Conservation (phyloP, 208 protist species). For the Trypanosoma theileri region DNA sequence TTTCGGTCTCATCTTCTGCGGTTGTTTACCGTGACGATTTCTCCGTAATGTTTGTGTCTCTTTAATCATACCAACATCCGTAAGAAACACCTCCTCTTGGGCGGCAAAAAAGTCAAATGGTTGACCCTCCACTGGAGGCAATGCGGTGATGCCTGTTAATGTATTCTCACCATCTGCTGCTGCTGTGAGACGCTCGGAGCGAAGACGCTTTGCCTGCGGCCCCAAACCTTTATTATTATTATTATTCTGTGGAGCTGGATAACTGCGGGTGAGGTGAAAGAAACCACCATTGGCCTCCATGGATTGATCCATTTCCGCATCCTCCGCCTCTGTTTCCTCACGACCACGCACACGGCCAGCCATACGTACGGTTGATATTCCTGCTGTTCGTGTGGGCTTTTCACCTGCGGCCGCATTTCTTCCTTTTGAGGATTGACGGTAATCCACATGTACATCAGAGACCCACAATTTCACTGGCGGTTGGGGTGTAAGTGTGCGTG, state of each 20-base stretch:
- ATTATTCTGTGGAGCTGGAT: conserved; percentile 28
- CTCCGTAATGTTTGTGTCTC: conserved; percentile 43
- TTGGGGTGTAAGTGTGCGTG: conserved; percentile 60
- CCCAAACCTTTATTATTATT: neutral
- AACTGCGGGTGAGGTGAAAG: conserved; percentile 43
- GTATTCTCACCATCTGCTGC: conserved; percentile 33
- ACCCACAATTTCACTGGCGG: conserved; percentile 46
- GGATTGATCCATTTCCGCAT: neutral
- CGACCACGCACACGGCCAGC: conserved; percentile 56
- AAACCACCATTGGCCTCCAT: conserved; percentile 30
- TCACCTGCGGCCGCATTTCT: too few species aligned
- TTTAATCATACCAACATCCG: conserved; percentile 69
- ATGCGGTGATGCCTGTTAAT: conserved; percentile 45
- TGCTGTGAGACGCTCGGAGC: conserved; percentile 43
- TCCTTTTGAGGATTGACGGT: neutral
- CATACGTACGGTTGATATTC: conserved; percentile 24
- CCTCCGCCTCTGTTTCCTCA: conserved; percentile 46
- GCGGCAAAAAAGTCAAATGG: conserved; percentile 69
- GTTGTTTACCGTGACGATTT: conserved; percentile 11
- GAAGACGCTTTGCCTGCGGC: conserved; percentile 22
- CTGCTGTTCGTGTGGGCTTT: neutral
- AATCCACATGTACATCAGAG: conserved; percentile 43
- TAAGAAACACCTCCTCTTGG: conserved; percentile 69
- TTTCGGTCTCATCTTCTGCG: neutral
- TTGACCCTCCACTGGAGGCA: conserved; percentile 22